Evolutionary conservation across 2,329 filamentous ascomycete genomes (phyloP).

Genomic region (Colletotrichum gigasporum): DNA sequence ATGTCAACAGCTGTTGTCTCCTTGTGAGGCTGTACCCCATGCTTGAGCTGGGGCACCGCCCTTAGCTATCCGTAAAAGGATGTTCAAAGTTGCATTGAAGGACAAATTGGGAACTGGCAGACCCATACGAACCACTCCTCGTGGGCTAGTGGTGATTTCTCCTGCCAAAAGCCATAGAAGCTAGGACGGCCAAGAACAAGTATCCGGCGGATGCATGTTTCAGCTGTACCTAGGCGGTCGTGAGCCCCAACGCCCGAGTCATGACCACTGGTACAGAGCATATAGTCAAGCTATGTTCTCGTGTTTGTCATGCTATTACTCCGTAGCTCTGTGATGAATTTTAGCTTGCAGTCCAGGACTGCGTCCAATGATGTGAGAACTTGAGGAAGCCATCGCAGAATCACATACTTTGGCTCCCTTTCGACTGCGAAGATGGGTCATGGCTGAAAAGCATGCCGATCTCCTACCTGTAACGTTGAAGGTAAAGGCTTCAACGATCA

Average conservation of each 20-base stretch:
- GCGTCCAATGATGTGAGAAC: too few relatives aligned
- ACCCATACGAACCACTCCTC: constrained; percentile 1
- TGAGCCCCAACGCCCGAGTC: not conserved
- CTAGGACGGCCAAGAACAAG: constrained; percentile 9
- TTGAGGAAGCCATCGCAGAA: too few relatives aligned
- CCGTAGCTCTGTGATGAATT: too few relatives aligned
- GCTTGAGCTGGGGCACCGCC: not conserved
- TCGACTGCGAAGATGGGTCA: too few relatives aligned
- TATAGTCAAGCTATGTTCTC: not conserved
- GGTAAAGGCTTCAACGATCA: not conserved
- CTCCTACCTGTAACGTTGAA: too few relatives aligned
- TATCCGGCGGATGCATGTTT: constrained; percentile 12
- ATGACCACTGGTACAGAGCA: not conserved
- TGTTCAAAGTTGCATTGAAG: not conserved
- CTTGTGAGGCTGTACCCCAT: not conserved
- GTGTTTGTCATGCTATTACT: not conserved
- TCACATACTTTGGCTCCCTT: too few relatives aligned
- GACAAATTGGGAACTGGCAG: constrained; percentile 2
- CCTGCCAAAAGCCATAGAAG: not conserved
- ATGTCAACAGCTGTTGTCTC: not conserved
- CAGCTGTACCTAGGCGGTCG: not conserved
- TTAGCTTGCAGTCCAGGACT: too few relatives aligned
- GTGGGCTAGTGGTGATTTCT: not conserved
- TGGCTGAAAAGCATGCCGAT: too few relatives aligned
- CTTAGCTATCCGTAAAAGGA: not conserved